These are phyloP conservation scores for Aotearoamyces nothofagi DNA, from an alignment of 2,329 filamentous ascomycete genomes.

Conservation along the genomic window DNA sequence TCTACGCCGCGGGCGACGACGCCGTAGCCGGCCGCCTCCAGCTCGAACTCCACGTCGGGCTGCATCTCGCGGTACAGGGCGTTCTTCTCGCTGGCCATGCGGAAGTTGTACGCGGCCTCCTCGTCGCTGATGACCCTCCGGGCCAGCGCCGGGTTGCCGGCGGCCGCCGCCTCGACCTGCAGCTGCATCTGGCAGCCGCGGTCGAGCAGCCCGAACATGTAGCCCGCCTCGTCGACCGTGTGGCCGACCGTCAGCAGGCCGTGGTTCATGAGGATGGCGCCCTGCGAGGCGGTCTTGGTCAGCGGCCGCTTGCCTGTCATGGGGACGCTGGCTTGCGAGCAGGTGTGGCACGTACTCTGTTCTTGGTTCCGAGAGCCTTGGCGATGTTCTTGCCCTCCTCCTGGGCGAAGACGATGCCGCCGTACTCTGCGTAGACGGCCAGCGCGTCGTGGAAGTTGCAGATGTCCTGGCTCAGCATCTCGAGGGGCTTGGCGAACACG, in stretches of 20 bases:
- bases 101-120: slow-evolving; percentile 35
- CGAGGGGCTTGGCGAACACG: slow-evolving; percentile 45
- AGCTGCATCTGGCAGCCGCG: slow-evolving; percentile 54
- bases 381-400: slow-evolving; percentile 52
- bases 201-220: slow-evolving; percentile 53
- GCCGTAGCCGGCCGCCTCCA: slow-evolving; percentile 23
- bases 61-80: slow-evolving; percentile 30
- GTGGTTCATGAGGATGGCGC: slow-evolving; percentile 54
- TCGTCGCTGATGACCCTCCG: slow-evolving; percentile 40
- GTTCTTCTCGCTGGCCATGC: slow-evolving; percentile 30
- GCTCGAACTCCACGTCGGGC: slow-evolving; percentile 29
- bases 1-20: slow-evolving; percentile 18
- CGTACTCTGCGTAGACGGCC: slow-evolving; percentile 48
- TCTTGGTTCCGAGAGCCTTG: slow-evolving; percentile 42
- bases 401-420: slow-evolving; percentile 44
- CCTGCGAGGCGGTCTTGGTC: slow-evolving; percentile 23
- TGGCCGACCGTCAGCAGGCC: slow-evolving; percentile 54
- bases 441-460: slow-evolving; percentile 50
- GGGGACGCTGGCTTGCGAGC: too few relatives aligned
- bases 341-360: too few relatives aligned
- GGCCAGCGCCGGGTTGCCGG: slow-evolving; percentile 26
- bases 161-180: slow-evolving; percentile 49
- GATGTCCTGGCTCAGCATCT: slow-evolving; percentile 58
- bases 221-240: slow-evolving; percentile 63
- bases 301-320: too few relatives aligned